Conservation (phyloP, 2,329 filamentous ascomycete genomes). For the Triangularia verruculosa region DNA sequence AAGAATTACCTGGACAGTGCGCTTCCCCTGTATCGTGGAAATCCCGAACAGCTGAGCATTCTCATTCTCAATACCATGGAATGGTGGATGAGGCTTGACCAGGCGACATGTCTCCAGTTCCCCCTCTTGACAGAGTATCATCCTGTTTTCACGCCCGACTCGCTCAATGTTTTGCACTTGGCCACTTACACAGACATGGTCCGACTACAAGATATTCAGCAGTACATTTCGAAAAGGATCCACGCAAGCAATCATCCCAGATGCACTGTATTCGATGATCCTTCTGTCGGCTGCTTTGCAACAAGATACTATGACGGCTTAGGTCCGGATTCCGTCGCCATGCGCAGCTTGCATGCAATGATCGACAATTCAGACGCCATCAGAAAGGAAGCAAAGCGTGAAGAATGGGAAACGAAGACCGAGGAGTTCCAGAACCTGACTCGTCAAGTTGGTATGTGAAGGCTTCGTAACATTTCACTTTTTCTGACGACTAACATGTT, state of each 20-base stretch:
- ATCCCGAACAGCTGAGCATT: constrained; percentile 49
- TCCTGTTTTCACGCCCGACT: constrained; percentile 47
- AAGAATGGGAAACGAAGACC: constrained; percentile 34
- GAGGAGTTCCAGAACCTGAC: constrained; percentile 34
- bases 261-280: constrained; percentile 48
- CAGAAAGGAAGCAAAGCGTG: constrained; percentile 27
- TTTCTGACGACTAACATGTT: neutral
- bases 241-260: neutral
- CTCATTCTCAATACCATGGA: constrained; percentile 55
- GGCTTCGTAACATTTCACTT: neutral
- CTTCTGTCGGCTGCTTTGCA: constrained; percentile 43
- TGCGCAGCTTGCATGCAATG: neutral
- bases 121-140: constrained; percentile 50
- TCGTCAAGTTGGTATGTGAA: constrained; percentile 23
- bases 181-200: constrained; percentile 45
- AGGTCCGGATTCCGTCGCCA: neutral
- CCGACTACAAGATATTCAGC: constrained; percentile 49
- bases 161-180: constrained; percentile 56
- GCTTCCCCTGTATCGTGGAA: constrained; percentile 38
- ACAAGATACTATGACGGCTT: constrained; percentile 43
- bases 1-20: constrained; percentile 38
- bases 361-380: constrained; percentile 14
- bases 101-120: constrained; percentile 38
- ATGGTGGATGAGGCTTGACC: constrained; percentile 57
- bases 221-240: constrained; percentile 43